These are phyloP conservation scores for Durusdinium trenchii DNA, from an alignment of 73 alveolate genomes.

Conservation along the genomic window DNA sequence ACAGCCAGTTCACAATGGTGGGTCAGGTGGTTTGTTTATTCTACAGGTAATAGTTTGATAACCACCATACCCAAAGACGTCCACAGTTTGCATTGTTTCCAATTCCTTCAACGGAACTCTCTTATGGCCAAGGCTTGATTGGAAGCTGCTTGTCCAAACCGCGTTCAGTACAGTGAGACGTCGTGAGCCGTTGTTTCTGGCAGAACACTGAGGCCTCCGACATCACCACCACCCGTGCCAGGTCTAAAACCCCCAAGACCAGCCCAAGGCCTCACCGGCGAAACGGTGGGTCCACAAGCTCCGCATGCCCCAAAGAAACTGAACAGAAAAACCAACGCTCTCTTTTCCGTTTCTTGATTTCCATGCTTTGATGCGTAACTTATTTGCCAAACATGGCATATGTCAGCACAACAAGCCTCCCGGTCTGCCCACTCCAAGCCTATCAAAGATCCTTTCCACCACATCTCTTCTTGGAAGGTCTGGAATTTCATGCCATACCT, in stretches of 20 bases:
- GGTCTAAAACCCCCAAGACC: constrained; percentile 75
- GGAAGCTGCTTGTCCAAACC: no score
- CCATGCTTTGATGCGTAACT: no score
- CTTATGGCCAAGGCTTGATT: background rate
- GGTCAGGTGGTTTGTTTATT: background rate
- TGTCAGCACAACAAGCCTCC: no score
- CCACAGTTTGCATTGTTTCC: background rate
- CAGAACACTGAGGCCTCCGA: background rate
- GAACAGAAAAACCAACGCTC: no score
- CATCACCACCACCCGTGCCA: constrained; percentile 79
- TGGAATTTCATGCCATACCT: constrained; percentile 94
- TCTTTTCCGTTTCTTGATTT: no score
- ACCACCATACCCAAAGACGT: background rate
- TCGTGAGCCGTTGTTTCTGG: background rate
- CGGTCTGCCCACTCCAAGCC: constrained; percentile 28
- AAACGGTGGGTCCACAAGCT: no score
- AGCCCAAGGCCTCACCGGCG: constrained; percentile 70
- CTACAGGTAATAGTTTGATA: no score
- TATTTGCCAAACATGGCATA: no score
- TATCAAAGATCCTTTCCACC: constrained; percentile 92
- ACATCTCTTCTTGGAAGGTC: constrained; percentile 90
- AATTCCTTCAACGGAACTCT: background rate
- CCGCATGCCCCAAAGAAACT: no score
- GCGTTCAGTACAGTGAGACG: background rate
- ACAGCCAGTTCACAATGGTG: background rate